Evolutionary conservation across 192 early-diverging fungal genomes (phyloP).

Genomic region (Entomortierella beljakovae): DNA sequence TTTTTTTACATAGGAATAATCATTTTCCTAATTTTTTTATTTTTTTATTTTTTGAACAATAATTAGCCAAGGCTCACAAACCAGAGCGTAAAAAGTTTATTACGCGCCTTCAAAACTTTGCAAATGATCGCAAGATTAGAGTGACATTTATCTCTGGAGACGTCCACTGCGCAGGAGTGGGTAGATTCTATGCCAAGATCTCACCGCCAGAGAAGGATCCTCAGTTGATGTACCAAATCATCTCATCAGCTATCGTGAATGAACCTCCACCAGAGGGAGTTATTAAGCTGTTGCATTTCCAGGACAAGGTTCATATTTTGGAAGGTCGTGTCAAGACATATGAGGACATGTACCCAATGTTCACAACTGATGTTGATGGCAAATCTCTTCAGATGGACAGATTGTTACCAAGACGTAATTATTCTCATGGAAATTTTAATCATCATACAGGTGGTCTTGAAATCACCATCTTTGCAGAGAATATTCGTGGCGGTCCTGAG

Average conservation of each 20-base stretch:
- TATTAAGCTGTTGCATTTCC: conserved; percentile 46
- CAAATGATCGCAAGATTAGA: conserved; percentile 70
- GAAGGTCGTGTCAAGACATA: conserved; percentile 48
- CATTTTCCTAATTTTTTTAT: neutral
- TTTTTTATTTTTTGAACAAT: conserved; percentile 58
- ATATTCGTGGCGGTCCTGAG: conserved; percentile 45
- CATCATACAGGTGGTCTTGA: conserved; percentile 29
- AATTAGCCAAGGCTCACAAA: conserved; percentile 72
- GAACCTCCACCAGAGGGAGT: conserved; percentile 50
- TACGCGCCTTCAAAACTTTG: conserved; percentile 73
- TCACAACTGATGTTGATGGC: conserved; percentile 60
- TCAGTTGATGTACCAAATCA: conserved; percentile 83
- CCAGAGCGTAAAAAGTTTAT: conserved; percentile 80
- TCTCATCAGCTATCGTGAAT: conserved; percentile 87
- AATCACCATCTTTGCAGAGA: conserved; percentile 50
- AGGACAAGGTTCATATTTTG: conserved; percentile 48
- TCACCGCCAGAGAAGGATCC: conserved; percentile 69
- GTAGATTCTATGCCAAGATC: conserved; percentile 49
- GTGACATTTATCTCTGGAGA: conserved; percentile 89
- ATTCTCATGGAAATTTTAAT: conserved; percentile 38
- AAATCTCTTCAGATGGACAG: conserved; percentile 42
- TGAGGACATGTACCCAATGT: conserved; percentile 63
- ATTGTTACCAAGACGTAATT: conserved; percentile 53
- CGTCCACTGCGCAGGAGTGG: conserved; percentile 64
- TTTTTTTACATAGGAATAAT: neutral